Base-by-base conservation (phyloP, 257 asterid species). In the Gentiana macrophylla region DNA sequence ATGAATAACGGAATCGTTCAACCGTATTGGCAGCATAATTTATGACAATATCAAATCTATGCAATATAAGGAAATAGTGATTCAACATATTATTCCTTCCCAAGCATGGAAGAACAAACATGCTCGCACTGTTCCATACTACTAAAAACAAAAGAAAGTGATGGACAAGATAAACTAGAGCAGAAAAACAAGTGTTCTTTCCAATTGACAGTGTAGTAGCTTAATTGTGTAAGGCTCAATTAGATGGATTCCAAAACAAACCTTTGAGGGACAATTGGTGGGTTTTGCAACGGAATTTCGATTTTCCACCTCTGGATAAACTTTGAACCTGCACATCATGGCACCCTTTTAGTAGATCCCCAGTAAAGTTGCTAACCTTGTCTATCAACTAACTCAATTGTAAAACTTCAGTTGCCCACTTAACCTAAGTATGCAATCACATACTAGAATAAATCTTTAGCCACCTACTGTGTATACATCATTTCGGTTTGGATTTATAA, bases 241-340 rank as follows among this genome's bases (percentile, higher is more conserved):
- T 41, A 62, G 59, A 56, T 55, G 52, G 49, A 60, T 33, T 55
- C 45, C 54, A 62, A 49, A 67, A 68, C 73, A 64, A 49, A 83
- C 98, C 97, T 88, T 77, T 56, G 97, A 92, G 67, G 93, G 95
- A 62, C 98, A 92, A 70, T 56, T 74, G 50, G 85, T 78, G 5
- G 98, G 98, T 57, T 75, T 77, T 57, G 93, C 79, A 56, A 77
- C 57, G 37, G 94, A 67, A 71, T 84, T 82, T 65, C 86, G 72
- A 62, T 82, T 86, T 81, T 92, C 98, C 78, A 92, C 97, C 80
- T 85, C 97, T 8, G 98, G 98, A 64, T 73, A 78, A 63, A 88
- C 88, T 77, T 81, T 85, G 77, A 92, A 82, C 74, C 98, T 92
- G 66, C 77, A 67, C 3, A 64, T 24, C 53, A 8, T 32, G 50